phyloP scores from a whole-genome alignment of 2,329 filamentous ascomycete genomes.

The Cladosporium halotolerans region DNA sequence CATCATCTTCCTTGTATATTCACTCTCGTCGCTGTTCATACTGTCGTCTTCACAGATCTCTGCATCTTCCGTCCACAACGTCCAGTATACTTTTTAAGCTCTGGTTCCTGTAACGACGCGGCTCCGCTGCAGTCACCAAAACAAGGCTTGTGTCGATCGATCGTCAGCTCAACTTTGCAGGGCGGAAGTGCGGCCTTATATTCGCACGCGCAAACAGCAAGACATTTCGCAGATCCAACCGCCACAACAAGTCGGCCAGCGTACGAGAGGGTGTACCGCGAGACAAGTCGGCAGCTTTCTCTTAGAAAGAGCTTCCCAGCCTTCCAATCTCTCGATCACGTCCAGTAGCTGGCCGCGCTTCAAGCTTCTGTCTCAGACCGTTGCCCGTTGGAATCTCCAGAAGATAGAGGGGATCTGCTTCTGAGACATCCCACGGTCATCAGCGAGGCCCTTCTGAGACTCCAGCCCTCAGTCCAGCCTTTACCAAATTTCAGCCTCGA shows the following conservation, averaged over 20 bases:
- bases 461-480: conserved; percentile 10
- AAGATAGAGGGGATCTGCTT: not conserved
- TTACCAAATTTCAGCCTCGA: conserved; percentile 5
- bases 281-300: not conserved
- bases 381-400: conserved; percentile 5
- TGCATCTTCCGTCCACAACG: too few species aligned
- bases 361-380: conserved; percentile 1
- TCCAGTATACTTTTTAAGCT: not conserved
- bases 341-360: not conserved
- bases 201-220: not conserved
- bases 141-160: conserved; percentile 7
- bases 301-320: not conserved
- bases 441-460: conserved; percentile 10
- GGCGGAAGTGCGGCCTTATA: not conserved
- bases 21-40: not conserved
- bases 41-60: not conserved
- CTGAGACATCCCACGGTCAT: conserved; percentile 10
- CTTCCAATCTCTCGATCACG: not conserved
- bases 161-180: conserved; percentile 7
- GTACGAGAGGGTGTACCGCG: not conserved
- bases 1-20: not conserved
- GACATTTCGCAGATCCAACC: not conserved
- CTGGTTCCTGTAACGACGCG: conserved; percentile 10
- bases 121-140: conserved; percentile 2
- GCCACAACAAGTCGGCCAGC: not conserved